Conservation (phyloP, 1,284 basidiomycete genomes). For the Fomitopsis pinicola region DNA sequence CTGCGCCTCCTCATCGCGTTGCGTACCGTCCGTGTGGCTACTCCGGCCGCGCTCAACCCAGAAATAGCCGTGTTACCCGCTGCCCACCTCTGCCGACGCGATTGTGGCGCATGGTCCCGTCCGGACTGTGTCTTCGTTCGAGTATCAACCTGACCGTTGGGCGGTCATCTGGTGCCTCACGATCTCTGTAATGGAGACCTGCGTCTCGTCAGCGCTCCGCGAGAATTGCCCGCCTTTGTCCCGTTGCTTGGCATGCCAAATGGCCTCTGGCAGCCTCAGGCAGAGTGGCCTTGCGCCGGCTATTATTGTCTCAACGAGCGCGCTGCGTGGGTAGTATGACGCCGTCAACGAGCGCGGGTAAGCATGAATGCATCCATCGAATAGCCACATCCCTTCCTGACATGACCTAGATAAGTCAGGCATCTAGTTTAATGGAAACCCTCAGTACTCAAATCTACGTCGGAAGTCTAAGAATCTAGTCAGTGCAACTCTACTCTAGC, state of each 20-base stretch:
- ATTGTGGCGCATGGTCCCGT: background rate
- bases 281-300: background rate
- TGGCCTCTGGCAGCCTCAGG: background rate
- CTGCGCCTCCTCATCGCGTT: background rate
- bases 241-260: background rate
- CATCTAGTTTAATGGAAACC: background rate
- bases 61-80: background rate
- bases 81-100: background rate
- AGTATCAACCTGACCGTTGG: background rate
- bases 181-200: background rate
- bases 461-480: background rate
- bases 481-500: background rate
- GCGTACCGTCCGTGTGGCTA: background rate
- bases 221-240: background rate
- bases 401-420: background rate
- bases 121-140: background rate
- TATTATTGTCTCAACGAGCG: background rate
- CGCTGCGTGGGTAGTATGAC: background rate
- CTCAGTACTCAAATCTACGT: background rate
- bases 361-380: background rate
- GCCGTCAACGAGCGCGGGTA: background rate
- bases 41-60: background rate
- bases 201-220: background rate
- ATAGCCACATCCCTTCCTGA: background rate
- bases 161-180: background rate